Percentiles rank a stretch among this genome's conserved stretches.
These are phyloP conservation scores for Yamadazyma paraphyllophila DNA, from an alignment of 805 yeast species.

Conservation along the genomic window DNA sequence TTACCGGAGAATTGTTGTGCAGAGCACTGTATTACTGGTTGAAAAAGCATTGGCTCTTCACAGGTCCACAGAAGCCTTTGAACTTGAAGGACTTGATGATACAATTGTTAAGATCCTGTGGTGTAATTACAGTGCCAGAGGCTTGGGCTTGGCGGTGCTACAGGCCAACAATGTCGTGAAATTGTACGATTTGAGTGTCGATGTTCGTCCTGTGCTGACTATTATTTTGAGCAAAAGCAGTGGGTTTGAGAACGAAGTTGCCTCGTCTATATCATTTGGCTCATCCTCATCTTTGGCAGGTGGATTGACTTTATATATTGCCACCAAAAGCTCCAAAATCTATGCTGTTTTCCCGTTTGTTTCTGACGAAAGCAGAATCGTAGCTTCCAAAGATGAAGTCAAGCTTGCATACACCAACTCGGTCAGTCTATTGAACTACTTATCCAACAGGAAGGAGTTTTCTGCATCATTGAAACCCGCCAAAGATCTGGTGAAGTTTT, in stretches of 20 bases:
- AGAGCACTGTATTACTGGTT: conserved; percentile 1
- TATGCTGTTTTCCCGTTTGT: conserved; percentile 31
- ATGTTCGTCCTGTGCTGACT: not conserved
- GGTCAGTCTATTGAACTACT: conserved; percentile 1
- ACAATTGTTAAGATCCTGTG: conserved; percentile 23
- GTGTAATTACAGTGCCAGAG: conserved; percentile 23
- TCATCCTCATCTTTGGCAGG: conserved; percentile 23
- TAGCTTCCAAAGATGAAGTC: conserved; percentile 4
- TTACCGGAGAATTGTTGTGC: conserved; percentile 9
- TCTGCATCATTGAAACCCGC: not conserved
- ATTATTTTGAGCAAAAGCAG: conserved; percentile 16
- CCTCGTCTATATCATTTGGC: conserved; percentile 30
- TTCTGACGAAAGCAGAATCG: conserved; percentile 1
- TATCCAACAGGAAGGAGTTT: not conserved
- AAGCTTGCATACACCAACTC: conserved; percentile 12
- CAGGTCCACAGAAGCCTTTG: conserved; percentile 12
- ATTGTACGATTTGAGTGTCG: conserved; percentile 8
- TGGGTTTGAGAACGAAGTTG: conserved; percentile 14
- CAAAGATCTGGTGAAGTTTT: conserved; percentile 4
- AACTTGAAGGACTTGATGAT: conserved; percentile 16
- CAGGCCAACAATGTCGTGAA: conserved; percentile 17
- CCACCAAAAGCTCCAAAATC: conserved; percentile 19
- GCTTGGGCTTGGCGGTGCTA: conserved; percentile 22
- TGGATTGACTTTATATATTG: conserved; percentile 28
- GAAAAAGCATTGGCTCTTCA: conserved; percentile 7